A percentile compares a stretch with the other conserved stretches of the same genome.
Conservation (phyloP, 2,329 filamentous ascomycete genomes). For the Verticillium isaacii region DNA sequence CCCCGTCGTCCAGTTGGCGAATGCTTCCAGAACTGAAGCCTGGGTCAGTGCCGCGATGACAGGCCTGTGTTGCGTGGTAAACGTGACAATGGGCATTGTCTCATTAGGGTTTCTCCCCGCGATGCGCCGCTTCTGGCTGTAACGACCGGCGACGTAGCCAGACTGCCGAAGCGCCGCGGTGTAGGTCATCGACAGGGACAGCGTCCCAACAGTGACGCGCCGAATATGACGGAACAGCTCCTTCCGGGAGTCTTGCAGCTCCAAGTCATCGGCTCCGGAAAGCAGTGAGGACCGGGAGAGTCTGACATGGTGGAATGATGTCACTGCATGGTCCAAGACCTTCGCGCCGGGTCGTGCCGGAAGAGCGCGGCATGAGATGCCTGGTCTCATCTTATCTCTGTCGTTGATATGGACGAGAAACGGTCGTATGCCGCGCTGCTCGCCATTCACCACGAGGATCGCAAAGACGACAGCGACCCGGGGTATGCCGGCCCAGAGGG, state of each 20-base stretch:
- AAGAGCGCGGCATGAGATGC: conserved; percentile 19
- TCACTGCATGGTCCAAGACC: conserved; percentile 24
- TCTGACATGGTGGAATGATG: conserved; percentile 24
- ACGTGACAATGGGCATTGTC: conserved; percentile 1
- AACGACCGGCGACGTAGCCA: conserved; percentile 15
- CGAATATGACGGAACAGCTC: conserved; percentile 21
- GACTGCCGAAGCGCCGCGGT: conserved; percentile 9
- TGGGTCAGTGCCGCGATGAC: conserved; percentile 15
- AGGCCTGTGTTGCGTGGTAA: conserved; percentile 20
- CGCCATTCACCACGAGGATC: conserved; percentile 18
- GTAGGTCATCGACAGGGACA: conserved; percentile 16
- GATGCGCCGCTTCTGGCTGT: conserved; percentile 14
- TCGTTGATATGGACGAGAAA: conserved; percentile 25
- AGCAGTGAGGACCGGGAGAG: conserved; percentile 21
- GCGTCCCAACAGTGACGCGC: conserved; percentile 19
- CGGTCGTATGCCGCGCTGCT: conserved; percentile 20
- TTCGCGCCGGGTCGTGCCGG: conserved; percentile 22
- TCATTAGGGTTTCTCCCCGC: background rate
- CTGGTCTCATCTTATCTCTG: conserved; percentile 18
- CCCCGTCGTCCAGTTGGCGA: conserved; percentile 8
- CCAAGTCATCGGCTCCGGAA: conserved; percentile 8
- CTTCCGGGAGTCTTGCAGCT: conserved; percentile 12
- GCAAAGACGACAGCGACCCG: conserved; percentile 27
- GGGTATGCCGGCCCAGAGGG: conserved; percentile 16
- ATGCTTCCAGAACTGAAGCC: conserved; percentile 15